Base-by-base conservation (phyloP, 2,329 filamentous ascomycete genomes). In the Metarhizium anisopliae region DNA sequence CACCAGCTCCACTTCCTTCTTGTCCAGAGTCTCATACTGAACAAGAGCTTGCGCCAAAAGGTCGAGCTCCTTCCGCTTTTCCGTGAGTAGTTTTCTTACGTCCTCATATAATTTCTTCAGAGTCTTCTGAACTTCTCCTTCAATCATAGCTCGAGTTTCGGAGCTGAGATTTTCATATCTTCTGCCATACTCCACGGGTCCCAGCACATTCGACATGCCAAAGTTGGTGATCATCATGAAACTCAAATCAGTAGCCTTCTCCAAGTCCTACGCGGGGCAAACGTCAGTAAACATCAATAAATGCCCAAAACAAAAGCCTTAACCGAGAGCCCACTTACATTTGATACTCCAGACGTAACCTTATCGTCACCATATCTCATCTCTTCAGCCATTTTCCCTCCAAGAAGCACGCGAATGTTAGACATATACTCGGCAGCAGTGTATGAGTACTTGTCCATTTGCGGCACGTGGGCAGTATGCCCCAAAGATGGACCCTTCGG, bases 1-100 rank as follows among this genome's bases (percentile, higher is more conserved):
- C 6, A 97, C 89, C 75, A 88, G 90, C 70, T 92, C 85, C 60
- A 97, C 95, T 71, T 99, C 94, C 3, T 87, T 85, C 70, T 87
- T 89, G 69, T 88, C 87, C 53, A 99, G 75, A 0, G 91, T 96
- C 77, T 99, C 94, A 70, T 96, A 97, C 71, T 96, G 86, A 38
- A 99, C 84, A 10, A 99, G 79, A 6, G 92, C 94, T 66, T 92
- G 85, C 32, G 94, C 93, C 10, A 99, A 77, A 11, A 90, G 77
- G 64, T 99, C 93, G 7, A 99, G 80, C 70, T 96, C 93, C 57
- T 87, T 86, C 55, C 91, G 84, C 69, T 88, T 90, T 40, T 83
- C 81, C 1, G 80, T 82, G 50, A 99, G 74, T 4, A 97, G 78
- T 50, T 81, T 80, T 50, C 77, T 74, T 47, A 92, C 90, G 40